phyloP scores from a whole-genome alignment of 225 moss, liverwort and hornwort species.

The Pleurozium schreberi region DNA sequence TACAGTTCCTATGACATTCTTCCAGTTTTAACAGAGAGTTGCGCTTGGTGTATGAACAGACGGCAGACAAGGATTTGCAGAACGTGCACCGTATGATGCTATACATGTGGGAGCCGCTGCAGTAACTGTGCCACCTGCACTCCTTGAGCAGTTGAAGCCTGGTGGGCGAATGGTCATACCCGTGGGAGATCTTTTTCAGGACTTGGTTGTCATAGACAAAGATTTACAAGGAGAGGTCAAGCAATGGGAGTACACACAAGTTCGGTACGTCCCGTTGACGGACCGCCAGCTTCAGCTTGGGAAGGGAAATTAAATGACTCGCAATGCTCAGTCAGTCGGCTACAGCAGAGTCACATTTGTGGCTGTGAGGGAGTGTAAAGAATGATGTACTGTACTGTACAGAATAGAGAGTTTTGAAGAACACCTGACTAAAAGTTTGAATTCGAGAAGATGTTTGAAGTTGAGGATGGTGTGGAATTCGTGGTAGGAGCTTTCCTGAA shows the following conservation, averaged over 20 bases:
- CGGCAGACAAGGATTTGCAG: slow-evolving; percentile 60
- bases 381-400: background rate
- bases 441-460: background rate
- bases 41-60: slow-evolving; percentile 19
- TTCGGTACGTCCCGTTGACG: slow-evolving; percentile 72
- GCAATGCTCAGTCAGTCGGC: background rate
- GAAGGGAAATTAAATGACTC: background rate
- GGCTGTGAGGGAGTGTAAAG: background rate
- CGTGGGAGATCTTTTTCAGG: slow-evolving; percentile 64
- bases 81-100: slow-evolving; percentile 60
- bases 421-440: background rate
- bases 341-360: background rate
- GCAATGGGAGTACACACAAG: slow-evolving; percentile 46
- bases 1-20: background rate
- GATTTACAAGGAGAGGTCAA: slow-evolving; percentile 30
- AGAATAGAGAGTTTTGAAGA: background rate
- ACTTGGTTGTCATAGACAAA: slow-evolving; percentile 64
- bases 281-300: slow-evolving; percentile 50
- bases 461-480: background rate
- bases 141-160: slow-evolving; percentile 61
- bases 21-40: background rate
- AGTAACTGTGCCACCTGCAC: slow-evolving; percentile 38
- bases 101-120: slow-evolving; percentile 88
- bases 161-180: slow-evolving; percentile 85
- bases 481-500: background rate